Percentiles rank a stretch among this genome's conserved stretches.
Evolutionary conservation across 1,139 yeast genomes (phyloP).

Genomic region (Geotrichum klebahnii): DNA sequence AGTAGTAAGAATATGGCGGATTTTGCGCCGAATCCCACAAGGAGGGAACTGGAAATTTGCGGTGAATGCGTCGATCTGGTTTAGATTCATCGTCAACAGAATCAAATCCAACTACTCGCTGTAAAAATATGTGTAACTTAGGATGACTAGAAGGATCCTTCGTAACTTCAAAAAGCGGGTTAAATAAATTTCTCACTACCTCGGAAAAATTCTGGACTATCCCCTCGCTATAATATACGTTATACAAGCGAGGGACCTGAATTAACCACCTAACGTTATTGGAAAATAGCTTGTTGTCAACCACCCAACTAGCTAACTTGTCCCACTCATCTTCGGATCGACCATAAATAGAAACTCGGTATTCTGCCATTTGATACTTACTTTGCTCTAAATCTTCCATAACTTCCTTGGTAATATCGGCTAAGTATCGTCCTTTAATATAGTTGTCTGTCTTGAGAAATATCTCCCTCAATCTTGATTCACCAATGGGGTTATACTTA

Average conservation of each 20-base stretch:
- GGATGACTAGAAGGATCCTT: slow-evolving; percentile 81
- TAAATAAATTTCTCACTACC: slow-evolving; percentile 69
- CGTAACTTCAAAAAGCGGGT: slow-evolving; percentile 90
- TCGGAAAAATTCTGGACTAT: slow-evolving; percentile 70
- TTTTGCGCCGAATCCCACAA: slow-evolving; percentile 73
- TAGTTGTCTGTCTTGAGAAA: slow-evolving; percentile 93
- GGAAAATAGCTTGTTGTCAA: slow-evolving; percentile 85
- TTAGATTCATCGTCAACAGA: slow-evolving; percentile 98
- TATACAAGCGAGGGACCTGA: slow-evolving; percentile 91
- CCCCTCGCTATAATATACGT: slow-evolving; percentile 74
- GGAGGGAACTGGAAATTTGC: slow-evolving; percentile 76
- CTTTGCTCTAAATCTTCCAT: slow-evolving; percentile 86
- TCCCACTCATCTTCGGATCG: slow-evolving; percentile 91
- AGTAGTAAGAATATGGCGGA: slow-evolving; percentile 94
- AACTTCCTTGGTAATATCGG: slow-evolving; percentile 93
- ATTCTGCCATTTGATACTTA: slow-evolving; percentile 95
- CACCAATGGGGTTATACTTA: slow-evolving; percentile 97
- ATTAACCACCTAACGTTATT: slow-evolving; percentile 96
- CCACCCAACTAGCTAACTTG: slow-evolving; percentile 88
- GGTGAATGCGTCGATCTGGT: slow-evolving; percentile 72
- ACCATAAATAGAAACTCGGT: slow-evolving; percentile 91
- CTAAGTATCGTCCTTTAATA: slow-evolving; percentile 80
- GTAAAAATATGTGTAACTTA: slow-evolving; percentile 78
- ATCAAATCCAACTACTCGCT: slow-evolving; percentile 94
- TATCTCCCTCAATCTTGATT: slow-evolving; percentile 91